Conservation (phyloP, 768 basidiomycete species). For the Podaxis carcinomalis region DNA sequence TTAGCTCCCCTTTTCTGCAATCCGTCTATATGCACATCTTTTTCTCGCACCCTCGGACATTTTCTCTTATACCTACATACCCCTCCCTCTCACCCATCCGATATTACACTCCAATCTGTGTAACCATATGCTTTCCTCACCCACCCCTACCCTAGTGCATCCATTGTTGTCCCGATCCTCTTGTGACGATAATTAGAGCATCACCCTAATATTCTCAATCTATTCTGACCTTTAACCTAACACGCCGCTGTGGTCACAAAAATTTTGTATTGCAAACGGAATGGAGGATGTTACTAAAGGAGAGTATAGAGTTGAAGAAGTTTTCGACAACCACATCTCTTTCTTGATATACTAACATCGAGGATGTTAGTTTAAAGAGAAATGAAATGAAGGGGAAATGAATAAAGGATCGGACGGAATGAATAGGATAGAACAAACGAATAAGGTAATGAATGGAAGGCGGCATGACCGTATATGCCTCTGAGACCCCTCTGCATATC, state of each 20-base stretch:
- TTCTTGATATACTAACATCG: neutral
- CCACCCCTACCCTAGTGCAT: neutral
- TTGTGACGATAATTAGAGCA: neutral
- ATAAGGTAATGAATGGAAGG: neutral
- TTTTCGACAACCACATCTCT: neutral
- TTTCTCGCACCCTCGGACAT: neutral
- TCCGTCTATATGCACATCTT: neutral
- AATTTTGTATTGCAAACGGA: neutral
- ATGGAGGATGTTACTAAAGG: neutral
- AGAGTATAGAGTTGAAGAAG: neutral
- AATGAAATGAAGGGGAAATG: neutral
- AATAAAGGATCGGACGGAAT: neutral
- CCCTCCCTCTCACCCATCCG: neutral
- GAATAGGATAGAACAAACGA: neutral
- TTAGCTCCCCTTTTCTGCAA: neutral
- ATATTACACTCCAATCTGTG: neutral
- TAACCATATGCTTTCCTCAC: neutral
- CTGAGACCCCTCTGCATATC: constrained; percentile 27
- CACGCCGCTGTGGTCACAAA: neutral
- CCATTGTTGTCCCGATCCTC: neutral
- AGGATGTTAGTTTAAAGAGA: neutral
- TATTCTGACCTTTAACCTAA: neutral
- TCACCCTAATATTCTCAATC: neutral
- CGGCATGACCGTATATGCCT: neutral
- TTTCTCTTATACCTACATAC: neutral